Conservation (phyloP, 2,329 filamentous ascomycete species). For the Emergomyces orientalis region DNA sequence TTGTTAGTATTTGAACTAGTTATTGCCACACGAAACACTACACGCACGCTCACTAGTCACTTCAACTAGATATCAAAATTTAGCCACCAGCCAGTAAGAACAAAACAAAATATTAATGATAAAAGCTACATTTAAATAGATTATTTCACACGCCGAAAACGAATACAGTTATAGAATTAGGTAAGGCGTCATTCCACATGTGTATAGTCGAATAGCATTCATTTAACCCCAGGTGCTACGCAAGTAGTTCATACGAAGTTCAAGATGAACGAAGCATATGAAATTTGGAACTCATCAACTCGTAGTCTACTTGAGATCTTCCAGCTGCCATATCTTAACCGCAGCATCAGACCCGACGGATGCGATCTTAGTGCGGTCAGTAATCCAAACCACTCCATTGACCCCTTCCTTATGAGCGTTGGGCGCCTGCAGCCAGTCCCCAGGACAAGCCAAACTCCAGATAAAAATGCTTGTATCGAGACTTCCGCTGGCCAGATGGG, state of each 20-base stretch:
- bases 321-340: constrained; percentile 77
- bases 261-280: neutral
- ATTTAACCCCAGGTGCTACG: neutral
- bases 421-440: constrained; percentile 68
- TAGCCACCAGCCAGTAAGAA: neutral
- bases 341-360: constrained; percentile 80
- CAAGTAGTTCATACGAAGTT: neutral
- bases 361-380: constrained; percentile 56
- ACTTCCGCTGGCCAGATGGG: constrained; percentile 71
- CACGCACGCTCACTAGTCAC: neutral
- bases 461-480: constrained; percentile 88
- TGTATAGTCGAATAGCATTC: neutral
- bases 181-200: neutral
- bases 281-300: neutral
- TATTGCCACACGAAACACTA: neutral
- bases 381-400: constrained; percentile 74
- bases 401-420: constrained; percentile 97
- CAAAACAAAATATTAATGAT: neutral
- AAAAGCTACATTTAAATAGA: neutral
- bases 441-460: constrained; percentile 78
- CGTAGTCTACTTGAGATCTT: constrained; percentile 24
- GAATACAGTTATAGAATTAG: neutral
- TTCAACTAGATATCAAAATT: no score
- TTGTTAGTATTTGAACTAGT: neutral
- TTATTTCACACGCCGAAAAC: neutral